Evolutionary conservation across 2,329 filamentous ascomycete genomes (phyloP), one percentile per base, ranked within the genome.

Genomic region (Neobulgaria alba): DNA sequence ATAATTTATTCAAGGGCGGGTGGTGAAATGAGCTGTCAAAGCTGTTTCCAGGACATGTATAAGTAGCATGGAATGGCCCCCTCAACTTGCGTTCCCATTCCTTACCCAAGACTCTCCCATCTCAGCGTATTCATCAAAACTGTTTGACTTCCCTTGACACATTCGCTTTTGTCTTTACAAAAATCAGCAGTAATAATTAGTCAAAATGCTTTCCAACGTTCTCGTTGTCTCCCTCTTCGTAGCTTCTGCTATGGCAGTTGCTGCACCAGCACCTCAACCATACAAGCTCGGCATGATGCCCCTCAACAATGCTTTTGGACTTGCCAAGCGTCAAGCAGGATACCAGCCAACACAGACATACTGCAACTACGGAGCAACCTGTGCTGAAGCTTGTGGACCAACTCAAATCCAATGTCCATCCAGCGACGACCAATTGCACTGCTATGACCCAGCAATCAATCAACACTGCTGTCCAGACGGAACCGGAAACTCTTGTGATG

Each of bases 381-480:
- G 74, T 61, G 65, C 64, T 36, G 67, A 73, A 50, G 72, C 73
- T 34, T 78, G 74, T 57, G 74, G 74, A 36, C 47, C 64, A 31
- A 66, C 63, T 30, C 73, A 64, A 55, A 58, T 63, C 41, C 61
- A 68, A 47, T 78, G 74, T 61, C 50, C 66, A 20, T 72, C 72
- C 17, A 59, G 56, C 37, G 71, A 74, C 48, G 60, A 60, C 29
- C 51, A 66, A 41, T 64, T 71, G 36, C 75, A 79, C 65, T 82
- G 77, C 64, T 80, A 65, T 62, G 70, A 79, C 61, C 64, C 68
- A 10, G 47, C 51, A 12, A 62, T 60, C 20, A 64, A 67, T 43
- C 69, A 79, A 63, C 63, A 60, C 30, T 81, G 77, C 69, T 81
- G 77, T 57, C 64, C 67, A 31, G 68, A 73, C 19, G 38, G 41